Percentiles rank a stretch among this genome's conserved stretches.
Conservation (phyloP, 2,329 filamentous ascomycete species). For the Pseudogymnoascus sp. region DNA sequence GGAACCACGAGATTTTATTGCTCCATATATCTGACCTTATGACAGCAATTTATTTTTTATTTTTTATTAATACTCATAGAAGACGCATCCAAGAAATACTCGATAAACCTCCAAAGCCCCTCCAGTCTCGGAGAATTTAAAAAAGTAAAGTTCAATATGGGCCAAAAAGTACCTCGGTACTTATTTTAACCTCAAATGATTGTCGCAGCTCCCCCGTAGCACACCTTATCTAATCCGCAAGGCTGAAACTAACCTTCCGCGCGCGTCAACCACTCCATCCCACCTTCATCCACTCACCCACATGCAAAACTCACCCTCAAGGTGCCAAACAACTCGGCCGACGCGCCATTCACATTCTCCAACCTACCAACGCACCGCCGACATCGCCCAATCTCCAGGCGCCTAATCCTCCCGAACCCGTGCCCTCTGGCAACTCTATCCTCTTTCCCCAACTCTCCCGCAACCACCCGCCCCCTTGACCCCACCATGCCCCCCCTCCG, state of each 20-base stretch:
- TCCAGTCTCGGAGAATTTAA: neutral
- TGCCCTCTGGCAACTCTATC: neutral
- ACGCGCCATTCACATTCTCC: neutral
- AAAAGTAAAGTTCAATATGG: neutral
- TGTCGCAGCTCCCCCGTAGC: neutral
- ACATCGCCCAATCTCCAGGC: neutral
- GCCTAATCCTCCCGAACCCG: neutral
- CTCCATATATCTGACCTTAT: neutral
- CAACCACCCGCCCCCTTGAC: neutral
- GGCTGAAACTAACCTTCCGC: neutral
- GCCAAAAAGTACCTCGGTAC: neutral
- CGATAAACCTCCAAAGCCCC: neutral
- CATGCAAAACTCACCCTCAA: neutral
- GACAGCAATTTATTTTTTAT: neutral
- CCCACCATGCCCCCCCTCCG: constrained; percentile 72
- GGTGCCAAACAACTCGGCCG: neutral
- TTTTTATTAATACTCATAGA: neutral
- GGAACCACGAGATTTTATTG: neutral
- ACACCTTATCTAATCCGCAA: constrained; percentile 2
- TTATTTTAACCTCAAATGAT: neutral
- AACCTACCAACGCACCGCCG: neutral
- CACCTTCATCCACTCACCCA: neutral
- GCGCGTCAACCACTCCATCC: neutral
- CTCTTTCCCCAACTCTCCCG: neutral
- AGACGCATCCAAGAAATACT: neutral